These are phyloP conservation scores for Aspergillus latus DNA, from an alignment of 2,329 filamentous ascomycete genomes.

Conservation along the genomic window DNA sequence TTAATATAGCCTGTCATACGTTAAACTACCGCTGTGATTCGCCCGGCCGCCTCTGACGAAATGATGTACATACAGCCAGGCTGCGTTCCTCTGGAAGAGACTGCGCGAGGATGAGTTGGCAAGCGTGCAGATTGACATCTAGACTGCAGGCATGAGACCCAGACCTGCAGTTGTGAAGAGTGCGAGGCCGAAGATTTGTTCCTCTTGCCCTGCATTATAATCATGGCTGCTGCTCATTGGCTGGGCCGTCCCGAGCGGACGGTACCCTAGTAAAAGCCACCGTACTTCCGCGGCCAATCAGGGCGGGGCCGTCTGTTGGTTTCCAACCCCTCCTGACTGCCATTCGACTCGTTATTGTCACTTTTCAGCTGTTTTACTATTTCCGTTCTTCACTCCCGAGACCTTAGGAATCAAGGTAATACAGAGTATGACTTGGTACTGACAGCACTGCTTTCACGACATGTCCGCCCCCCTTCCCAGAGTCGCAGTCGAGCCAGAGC, in stretches of 20 bases:
- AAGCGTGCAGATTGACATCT: conserved; percentile 27
- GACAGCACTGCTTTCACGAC: too few relatives aligned
- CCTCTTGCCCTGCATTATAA: conserved; percentile 17
- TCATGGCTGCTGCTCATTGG: conserved; percentile 23
- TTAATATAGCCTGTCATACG: background rate
- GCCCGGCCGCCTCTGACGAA: conserved; percentile 1
- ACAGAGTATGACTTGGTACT: too few relatives aligned
- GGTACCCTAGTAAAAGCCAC: conserved; percentile 24
- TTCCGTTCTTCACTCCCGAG: background rate
- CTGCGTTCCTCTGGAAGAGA: background rate
- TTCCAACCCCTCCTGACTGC: conserved; percentile 13
- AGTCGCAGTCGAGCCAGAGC: background rate
- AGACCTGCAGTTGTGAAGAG: conserved; percentile 8
- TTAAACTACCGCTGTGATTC: background rate
- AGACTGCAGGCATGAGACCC: conserved; percentile 9
- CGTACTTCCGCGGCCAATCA: conserved; percentile 25
- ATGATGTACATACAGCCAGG: conserved; percentile 2
- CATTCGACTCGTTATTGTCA: background rate
- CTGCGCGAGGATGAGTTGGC: conserved; percentile 30
- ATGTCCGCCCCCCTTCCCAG: too few relatives aligned
- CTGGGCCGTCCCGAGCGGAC: conserved; percentile 22
- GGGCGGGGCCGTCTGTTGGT: conserved; percentile 19
- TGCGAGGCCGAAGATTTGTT: conserved; percentile 2
- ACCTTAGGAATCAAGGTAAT: too few relatives aligned
- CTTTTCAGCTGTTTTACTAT: background rate